phyloP scores from a whole-genome alignment of 495 filamentous ascomycete species.

The Chaetomium cochliodes region DNA sequence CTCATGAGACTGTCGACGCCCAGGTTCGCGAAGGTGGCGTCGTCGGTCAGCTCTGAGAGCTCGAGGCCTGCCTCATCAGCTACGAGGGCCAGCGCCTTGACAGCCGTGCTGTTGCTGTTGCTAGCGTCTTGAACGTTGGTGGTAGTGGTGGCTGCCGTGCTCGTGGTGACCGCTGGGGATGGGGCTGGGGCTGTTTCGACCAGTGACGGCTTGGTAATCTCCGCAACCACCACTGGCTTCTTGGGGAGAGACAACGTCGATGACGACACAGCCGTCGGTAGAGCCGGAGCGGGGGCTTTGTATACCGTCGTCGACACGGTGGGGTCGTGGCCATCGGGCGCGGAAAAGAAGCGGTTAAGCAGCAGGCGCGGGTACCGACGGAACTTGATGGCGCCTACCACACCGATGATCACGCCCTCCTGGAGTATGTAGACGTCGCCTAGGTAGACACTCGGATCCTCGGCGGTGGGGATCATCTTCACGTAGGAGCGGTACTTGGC shows the following conservation, averaged over 20 bases:
- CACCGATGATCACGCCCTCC: conserved; percentile 57
- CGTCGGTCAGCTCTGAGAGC: conserved; percentile 15
- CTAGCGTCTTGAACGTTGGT: no score
- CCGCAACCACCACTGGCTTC: no score
- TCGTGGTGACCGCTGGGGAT: no score
- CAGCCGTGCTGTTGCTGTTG: neutral
- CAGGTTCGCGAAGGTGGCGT: conserved; percentile 41
- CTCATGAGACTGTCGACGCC: conserved; percentile 54
- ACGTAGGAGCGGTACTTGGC: conserved; percentile 72
- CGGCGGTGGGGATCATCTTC: conserved; percentile 42
- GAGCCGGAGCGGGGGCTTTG: no score
- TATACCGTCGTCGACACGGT: no score
- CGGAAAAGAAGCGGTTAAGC: conserved; percentile 2
- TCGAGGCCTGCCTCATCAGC: conserved; percentile 21
- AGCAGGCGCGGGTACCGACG: conserved; percentile 21
- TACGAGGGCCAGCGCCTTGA: conserved; percentile 7
- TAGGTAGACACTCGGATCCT: neutral
- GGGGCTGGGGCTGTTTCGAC: no score
- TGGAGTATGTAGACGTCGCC: conserved; percentile 67
- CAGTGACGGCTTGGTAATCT: no score
- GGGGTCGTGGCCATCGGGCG: no score
- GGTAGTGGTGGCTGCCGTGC: no score
- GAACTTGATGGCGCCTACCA: conserved; percentile 59
- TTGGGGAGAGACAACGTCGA: no score
- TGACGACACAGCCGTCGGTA: no score